phyloP scores from a whole-genome alignment of 306 rosid genomes.

The Heteromeles arbutifolia region DNA sequence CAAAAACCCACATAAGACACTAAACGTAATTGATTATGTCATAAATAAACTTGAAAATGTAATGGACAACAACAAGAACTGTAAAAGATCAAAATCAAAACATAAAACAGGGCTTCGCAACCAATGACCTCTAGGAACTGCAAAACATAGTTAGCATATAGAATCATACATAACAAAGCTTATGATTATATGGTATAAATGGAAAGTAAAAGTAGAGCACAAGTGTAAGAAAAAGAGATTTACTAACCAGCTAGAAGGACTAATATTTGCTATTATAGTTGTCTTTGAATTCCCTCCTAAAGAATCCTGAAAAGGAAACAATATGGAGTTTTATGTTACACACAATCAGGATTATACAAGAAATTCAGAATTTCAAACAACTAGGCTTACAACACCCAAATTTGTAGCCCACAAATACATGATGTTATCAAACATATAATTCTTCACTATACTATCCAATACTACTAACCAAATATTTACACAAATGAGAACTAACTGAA shows the following conservation, averaged over 20 bases:
- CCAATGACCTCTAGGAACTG: neutral
- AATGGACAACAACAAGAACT: neutral
- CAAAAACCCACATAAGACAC: conserved; percentile 23
- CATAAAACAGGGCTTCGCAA: neutral
- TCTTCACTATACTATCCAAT: neutral
- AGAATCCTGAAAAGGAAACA: conserved; percentile 71
- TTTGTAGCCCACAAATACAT: neutral
- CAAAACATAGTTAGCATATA: neutral
- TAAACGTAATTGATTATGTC: neutral
- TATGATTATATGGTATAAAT: neutral
- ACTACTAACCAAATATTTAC: neutral
- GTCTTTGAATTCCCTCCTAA: conserved; percentile 95
- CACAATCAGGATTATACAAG: neutral
- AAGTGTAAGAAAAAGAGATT: neutral
- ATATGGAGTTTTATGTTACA: neutral
- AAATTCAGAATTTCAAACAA: neutral
- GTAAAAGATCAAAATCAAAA: neutral
- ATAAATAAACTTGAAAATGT: neutral
- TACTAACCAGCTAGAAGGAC: conserved; percentile 87
- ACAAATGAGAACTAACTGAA: neutral
- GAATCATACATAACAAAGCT: neutral
- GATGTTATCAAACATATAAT: neutral
- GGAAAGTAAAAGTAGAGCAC: neutral
- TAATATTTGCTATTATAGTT: conserved; percentile 80
- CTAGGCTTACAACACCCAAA: neutral